Evolutionary conservation across 2,329 filamentous ascomycete genomes (phyloP).

Genomic region (Fusarium domesticum): DNA sequence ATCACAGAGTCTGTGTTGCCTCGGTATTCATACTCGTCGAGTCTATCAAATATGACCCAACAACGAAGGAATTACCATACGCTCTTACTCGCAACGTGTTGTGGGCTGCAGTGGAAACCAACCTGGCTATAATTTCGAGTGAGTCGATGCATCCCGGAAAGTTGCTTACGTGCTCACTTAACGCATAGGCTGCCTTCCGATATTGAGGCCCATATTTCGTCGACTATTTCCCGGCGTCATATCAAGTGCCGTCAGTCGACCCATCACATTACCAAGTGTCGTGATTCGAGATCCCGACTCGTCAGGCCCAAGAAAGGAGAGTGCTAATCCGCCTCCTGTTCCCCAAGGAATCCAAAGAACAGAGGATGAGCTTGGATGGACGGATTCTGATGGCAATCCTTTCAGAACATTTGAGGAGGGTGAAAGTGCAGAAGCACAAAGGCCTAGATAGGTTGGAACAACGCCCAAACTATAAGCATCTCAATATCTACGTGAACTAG

Average conservation of each 20-base stretch:
- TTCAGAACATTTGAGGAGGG: no score
- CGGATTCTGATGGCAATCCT: not conserved
- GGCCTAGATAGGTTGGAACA: no score
- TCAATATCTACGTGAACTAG: no score
- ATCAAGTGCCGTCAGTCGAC: not conserved
- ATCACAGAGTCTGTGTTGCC: constrained; percentile 26
- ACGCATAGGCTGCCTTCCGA: constrained; percentile 10
- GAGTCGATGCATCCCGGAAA: no score
- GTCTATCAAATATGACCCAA: constrained; percentile 13
- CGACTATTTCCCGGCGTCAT: constrained; percentile 1
- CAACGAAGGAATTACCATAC: constrained; percentile 19
- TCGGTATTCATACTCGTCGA: constrained; percentile 23
- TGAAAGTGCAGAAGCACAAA: no score
- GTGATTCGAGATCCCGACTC: not conserved
- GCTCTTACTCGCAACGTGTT: constrained; percentile 22
- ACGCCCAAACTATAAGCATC: no score
- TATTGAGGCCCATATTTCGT: constrained; percentile 12
- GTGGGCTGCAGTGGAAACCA: constrained; percentile 28
- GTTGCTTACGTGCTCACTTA: not conserved
- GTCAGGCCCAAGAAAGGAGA: not conserved
- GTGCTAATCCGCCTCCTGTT: not conserved
- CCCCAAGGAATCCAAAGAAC: not conserved
- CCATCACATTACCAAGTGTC: constrained; percentile 2
- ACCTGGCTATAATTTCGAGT: constrained; percentile 27
- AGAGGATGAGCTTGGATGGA: not conserved